Percentiles rank a stretch among this genome's conserved stretches.
Evolutionary conservation across 352 stramenopile species (phyloP).

Genomic region (Phytopythium oedochilum): DNA sequence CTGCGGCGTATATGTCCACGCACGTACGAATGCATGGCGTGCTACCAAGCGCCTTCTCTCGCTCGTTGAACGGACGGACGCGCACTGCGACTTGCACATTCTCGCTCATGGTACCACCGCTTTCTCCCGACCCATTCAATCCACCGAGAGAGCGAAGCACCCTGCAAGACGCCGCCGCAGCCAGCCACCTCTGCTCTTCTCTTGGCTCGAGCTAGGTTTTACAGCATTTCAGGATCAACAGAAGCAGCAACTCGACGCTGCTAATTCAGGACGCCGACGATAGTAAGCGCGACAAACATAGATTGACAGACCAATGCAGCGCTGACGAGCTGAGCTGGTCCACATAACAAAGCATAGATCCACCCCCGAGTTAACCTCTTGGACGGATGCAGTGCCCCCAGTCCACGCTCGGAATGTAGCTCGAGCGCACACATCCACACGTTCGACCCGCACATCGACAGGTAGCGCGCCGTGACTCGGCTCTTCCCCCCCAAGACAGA

Average conservation of each 20-base stretch:
- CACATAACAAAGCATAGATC: too few relatives aligned
- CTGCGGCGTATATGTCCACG: not conserved
- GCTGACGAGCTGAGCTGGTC: not conserved
- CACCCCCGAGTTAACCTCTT: too few relatives aligned
- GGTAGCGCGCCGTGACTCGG: too few relatives aligned
- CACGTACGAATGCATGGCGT: conserved; percentile 60
- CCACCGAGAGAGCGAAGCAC: too few relatives aligned
- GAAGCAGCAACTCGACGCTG: not conserved
- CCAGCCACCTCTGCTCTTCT: too few relatives aligned
- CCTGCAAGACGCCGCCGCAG: too few relatives aligned
- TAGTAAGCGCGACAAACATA: not conserved
- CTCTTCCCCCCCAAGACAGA: too few relatives aligned
- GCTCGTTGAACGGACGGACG: conserved; percentile 79
- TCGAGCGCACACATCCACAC: too few relatives aligned
- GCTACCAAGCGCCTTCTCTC: conserved; percentile 70
- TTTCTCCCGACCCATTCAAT: not conserved
- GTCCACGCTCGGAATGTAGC: too few relatives aligned
- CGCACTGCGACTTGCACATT: conserved; percentile 84
- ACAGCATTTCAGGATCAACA: not conserved
- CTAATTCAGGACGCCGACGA: not conserved
- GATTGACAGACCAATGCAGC: not conserved
- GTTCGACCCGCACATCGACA: too few relatives aligned
- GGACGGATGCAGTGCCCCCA: too few relatives aligned
- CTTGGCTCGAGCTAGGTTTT: not conserved
- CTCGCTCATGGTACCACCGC: conserved; percentile 42